Evolutionary conservation across 2,329 filamentous ascomycete species (phyloP), one percentile per base, ranked within the genome.

Genomic region (Trichoderma endophyticum): DNA sequence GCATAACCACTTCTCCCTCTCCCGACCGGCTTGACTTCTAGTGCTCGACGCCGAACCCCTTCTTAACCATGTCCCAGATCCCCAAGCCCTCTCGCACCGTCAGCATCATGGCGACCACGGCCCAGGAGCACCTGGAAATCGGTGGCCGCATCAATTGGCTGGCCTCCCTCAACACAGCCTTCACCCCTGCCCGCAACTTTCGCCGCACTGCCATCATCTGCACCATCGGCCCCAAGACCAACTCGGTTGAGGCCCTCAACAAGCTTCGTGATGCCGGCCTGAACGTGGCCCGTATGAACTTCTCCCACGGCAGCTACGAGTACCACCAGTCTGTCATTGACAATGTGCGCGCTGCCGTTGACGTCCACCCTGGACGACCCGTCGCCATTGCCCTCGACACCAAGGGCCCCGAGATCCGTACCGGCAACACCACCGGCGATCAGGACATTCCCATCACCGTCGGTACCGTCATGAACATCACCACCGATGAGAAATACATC

Each of bases 211-310:
- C 95, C 81, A 99, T 99, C 86, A 98, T 99, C 85, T 94, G 95
- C 87, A 98, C 96, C 79, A 98, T 99, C 82, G 96, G 96, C 75
- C 96, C 96, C 82, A 99, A 98, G 91, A 99, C 96, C 79, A 99
- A 99, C 89, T 97, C 94, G 48, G 92, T 95, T 72, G 93, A 98
- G 87, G 95, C 94, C 84, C 97, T 99, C 86, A 98, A 98, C 86
- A 89, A 91, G 83, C 93, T 99, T 79, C 93, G 95, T 83, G 89
- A 88, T 81, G 92, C 92, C 76, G 96, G 96, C 84, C 91, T 98
- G 80, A 98, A 98, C 85, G 94, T 99, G 77, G 96, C 98, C 78
- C 95, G 96, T 86, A 99, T 99, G 96, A 99, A 99, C 92, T 98
- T 98, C 83, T 97, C 82, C 93, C 94, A 84, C 75, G 82, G 82